Evolutionary conservation across 768 basidiomycete genomes (phyloP), one percentile per base, ranked within the genome.

Genomic region (Suillus sp.): DNA sequence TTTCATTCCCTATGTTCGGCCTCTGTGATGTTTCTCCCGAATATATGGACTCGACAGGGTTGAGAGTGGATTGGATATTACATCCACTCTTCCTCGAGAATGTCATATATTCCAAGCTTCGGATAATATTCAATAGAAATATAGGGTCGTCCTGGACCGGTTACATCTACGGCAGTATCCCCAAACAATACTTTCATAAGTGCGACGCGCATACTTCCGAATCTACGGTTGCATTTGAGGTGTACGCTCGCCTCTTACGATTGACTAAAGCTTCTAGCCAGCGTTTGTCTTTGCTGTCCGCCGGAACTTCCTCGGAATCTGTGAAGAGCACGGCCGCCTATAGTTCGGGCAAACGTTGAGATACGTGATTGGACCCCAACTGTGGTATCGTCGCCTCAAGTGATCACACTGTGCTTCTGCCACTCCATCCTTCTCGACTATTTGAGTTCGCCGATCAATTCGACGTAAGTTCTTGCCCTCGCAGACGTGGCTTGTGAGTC

Each of bases 391-490:
- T 57, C 56, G 38, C 56, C 48, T 40, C 25, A 7, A 25, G 38
- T 25, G 38, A 57, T 57, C 56, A 20, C 38, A 30, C 25, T 57
- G 4, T 25, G 38, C 25, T 57, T 57, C 56, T 57, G 56, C 56
- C 18, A 57, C 37, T 40, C 56, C 56, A 30, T 40, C 56, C 56
- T 40, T 57, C 22, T 57, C 37, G 27, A 27, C 40, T 20, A 11
- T 40, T 57, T 20, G 38, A 56, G 55, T 56, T 56, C 55, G 18
- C 55, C 55, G 55, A 38, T 25, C 55, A 55, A 53, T 53, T 53
- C 30, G 51, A 37, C 14, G 34, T 22, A 35, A 55, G 54, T 35
- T n/a, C 34, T 27, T 38, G 8, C 25, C 35, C 55, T 27, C 35
- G 16, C 35, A 37, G 55, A 16, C 37, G 55, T 37, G 55, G 37